Conservation (phyloP, 805 yeast species). For the Candida quercuum region DNA sequence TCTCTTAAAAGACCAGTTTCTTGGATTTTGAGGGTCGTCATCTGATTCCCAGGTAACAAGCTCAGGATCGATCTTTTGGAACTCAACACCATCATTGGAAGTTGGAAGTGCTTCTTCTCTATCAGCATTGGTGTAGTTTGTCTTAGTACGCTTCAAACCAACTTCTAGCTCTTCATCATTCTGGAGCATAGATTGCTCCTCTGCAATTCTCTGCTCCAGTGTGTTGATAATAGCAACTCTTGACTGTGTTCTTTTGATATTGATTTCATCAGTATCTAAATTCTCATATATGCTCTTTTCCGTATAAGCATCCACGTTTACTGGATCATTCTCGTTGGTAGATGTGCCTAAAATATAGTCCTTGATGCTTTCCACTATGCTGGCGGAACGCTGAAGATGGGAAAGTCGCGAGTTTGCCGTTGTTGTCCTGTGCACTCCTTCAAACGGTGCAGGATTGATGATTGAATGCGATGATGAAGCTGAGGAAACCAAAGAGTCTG, state of each 20-base stretch:
- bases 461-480: too few relatives aligned
- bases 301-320: slow-evolving; percentile 11
- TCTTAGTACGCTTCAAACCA: slow-evolving; percentile 5
- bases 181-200: slow-evolving; percentile 13
- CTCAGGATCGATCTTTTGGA: slow-evolving; percentile 53
- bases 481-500: too few relatives aligned
- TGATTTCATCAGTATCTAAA: slow-evolving; percentile 30
- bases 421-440: too few relatives aligned
- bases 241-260: slow-evolving; percentile 38
- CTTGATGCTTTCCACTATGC: neutral
- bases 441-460: too few relatives aligned
- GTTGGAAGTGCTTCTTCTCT: slow-evolving; percentile 27
- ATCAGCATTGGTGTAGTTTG: slow-evolving; percentile 10
- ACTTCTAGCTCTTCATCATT: slow-evolving; percentile 1
- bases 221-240: slow-evolving; percentile 38
- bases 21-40: slow-evolving; percentile 57
- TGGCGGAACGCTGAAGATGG: too few relatives aligned
- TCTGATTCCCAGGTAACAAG: slow-evolving; percentile 63
- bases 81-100: slow-evolving; percentile 45
- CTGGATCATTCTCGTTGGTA: slow-evolving; percentile 1
- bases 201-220: slow-evolving; percentile 18
- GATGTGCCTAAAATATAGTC: neutral
- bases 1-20: slow-evolving; percentile 46
- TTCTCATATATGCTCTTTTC: slow-evolving; percentile 34
- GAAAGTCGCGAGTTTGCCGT: too few relatives aligned